Conservation (phyloP, 2,329 filamentous ascomycete species). For the Lomentospora prolificans region DNA sequence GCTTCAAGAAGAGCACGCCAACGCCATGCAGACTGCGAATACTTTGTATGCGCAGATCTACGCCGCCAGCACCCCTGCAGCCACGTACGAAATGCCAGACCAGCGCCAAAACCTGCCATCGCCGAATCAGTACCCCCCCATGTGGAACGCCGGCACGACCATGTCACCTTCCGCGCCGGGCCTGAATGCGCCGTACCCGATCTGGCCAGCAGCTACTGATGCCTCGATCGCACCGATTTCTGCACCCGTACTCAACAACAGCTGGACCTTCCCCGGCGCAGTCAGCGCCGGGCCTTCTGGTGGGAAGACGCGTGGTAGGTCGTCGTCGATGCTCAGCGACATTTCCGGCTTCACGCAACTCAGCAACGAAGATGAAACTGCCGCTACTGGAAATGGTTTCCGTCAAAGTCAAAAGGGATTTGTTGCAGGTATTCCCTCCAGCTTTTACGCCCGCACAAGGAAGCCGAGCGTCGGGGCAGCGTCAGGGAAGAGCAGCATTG, state of each 20-base stretch:
- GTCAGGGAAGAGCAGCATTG: constrained; percentile 13
- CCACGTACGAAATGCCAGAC: not conserved
- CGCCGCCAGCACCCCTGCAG: not conserved
- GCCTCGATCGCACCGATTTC: too few relatives aligned
- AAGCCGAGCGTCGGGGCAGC: constrained; percentile 11
- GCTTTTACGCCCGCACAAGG: not conserved
- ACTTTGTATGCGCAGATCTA: constrained; percentile 2
- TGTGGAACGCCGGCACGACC: not conserved
- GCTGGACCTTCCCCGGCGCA: not conserved
- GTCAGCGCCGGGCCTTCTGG: constrained; percentile 15
- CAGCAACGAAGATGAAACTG: constrained; percentile 38
- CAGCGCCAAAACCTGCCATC: not conserved
- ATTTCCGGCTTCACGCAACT: constrained; percentile 58
- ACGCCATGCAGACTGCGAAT: constrained; percentile 24
- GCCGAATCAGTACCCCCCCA: not conserved
- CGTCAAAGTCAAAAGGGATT: not conserved
- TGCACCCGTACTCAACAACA: too few relatives aligned
- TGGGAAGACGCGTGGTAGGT: constrained; percentile 43
- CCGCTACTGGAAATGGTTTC: not conserved
- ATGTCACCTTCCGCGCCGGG: not conserved
- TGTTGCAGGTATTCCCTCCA: not conserved
- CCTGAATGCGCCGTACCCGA: not conserved
- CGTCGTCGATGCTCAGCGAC: constrained; percentile 58
- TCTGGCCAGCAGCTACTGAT: not conserved
- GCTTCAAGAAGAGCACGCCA: constrained; percentile 30